phyloP scores from a whole-genome alignment of 345 rosid species.

The Populus nigra region DNA sequence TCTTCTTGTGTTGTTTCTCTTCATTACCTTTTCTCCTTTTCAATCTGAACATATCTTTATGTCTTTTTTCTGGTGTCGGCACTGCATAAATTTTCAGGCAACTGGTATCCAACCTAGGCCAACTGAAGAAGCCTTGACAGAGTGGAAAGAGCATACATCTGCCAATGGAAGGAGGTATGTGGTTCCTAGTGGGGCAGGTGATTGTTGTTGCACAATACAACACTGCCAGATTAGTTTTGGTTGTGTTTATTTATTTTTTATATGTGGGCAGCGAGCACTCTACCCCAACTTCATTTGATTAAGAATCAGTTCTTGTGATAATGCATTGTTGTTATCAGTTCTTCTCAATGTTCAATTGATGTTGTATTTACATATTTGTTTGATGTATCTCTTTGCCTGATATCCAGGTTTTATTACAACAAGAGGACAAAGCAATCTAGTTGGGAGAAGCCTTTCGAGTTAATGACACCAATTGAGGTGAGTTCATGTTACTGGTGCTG shows the following conservation, averaged over 20 bases:
- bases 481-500: constrained; percentile 21
- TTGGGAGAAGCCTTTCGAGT: constrained; percentile 93
- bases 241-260: neutral
- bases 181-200: constrained; percentile 1
- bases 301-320: neutral
- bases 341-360: constrained; percentile 6
- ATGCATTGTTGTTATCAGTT: neutral
- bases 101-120: constrained; percentile 39
- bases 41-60: neutral
- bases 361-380: constrained; percentile 6
- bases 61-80: constrained; percentile 1
- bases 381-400: constrained; percentile 8
- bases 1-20: constrained; percentile 3
- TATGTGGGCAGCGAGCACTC: neutral
- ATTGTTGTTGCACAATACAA: neutral
- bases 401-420: constrained; percentile 78
- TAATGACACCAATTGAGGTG: constrained; percentile 95
- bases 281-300: neutral
- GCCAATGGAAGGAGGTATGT: constrained; percentile 79
- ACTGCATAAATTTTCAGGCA: constrained; percentile 37
- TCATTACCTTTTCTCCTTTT: constrained; percentile 1
- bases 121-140: constrained; percentile 41
- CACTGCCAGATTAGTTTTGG: constrained; percentile 7
- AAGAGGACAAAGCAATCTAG: constrained; percentile 71
- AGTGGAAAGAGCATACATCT: constrained; percentile 87